Evolutionary conservation across 1,284 basidiomycete species (phyloP).

Genomic region (Serendipita sp.): DNA sequence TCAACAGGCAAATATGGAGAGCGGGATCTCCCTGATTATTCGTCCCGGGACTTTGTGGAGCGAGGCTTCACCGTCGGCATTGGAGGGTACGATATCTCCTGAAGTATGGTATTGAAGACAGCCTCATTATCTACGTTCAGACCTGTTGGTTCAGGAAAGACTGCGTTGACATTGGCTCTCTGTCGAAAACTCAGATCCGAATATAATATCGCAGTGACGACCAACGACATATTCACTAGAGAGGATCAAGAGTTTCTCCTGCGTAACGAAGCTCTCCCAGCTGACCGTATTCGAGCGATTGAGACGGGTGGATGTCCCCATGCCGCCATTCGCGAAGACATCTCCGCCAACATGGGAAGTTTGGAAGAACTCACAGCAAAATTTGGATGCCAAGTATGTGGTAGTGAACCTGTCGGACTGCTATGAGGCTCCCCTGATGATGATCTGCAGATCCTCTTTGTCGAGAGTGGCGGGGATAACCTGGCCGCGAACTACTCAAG

Average conservation of each 20-base stretch:
- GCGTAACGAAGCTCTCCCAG: slow-evolving; percentile 74
- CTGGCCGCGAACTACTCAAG: slow-evolving; percentile 90
- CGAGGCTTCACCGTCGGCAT: slow-evolving; percentile 95
- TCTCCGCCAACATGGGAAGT: slow-evolving; percentile 90
- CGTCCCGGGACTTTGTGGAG: slow-evolving; percentile 75
- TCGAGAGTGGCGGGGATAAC: slow-evolving; percentile 94
- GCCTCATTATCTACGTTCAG: slow-evolving; percentile 25
- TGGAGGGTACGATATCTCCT: slow-evolving; percentile 55
- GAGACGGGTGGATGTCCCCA: slow-evolving; percentile 95
- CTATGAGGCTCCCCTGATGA: not conserved
- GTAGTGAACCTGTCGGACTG: slow-evolving; percentile 26
- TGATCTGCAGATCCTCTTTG: slow-evolving; percentile 54
- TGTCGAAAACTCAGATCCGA: slow-evolving; percentile 70
- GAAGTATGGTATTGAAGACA: not conserved
- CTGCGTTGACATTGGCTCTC: slow-evolving; percentile 84
- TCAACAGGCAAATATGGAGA: slow-evolving; percentile 76
- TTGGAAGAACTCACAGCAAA: slow-evolving; percentile 92
- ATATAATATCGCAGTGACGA: slow-evolving; percentile 88
- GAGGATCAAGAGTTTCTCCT: slow-evolving; percentile 98
- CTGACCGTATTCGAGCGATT: slow-evolving; percentile 83
- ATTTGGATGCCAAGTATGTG: slow-evolving; percentile 52
- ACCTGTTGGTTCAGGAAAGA: slow-evolving; percentile 96
- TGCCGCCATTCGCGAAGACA: slow-evolving; percentile 93
- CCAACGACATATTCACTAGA: slow-evolving; percentile 93
- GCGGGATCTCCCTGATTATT: slow-evolving; percentile 83